These are phyloP conservation scores for Ceratobasidium papillatum DNA, from an alignment of 1,284 basidiomycete species.

Conservation along the genomic window DNA sequence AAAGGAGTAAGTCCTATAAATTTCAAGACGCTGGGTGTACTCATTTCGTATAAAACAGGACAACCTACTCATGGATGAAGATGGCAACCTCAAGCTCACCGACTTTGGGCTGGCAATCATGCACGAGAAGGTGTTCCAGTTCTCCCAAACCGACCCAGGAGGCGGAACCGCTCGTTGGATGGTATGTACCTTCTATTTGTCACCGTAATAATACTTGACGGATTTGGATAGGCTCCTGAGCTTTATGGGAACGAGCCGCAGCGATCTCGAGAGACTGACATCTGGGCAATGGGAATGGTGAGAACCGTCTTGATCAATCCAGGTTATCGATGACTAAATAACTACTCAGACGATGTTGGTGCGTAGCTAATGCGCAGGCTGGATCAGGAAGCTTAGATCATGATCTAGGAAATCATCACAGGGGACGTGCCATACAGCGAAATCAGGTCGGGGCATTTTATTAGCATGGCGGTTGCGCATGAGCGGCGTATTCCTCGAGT, in stretches of 20 bases:
- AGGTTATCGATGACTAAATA: background rate
- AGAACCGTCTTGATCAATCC: background rate
- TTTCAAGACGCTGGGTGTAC: background rate
- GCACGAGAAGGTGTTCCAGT: background rate
- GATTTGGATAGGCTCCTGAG: background rate
- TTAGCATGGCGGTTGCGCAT: background rate
- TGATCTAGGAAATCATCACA: background rate
- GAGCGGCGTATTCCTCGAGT: background rate
- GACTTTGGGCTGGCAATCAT: conserved; percentile 21
- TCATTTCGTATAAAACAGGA: background rate
- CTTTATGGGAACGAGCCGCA: background rate
- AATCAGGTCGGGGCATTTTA: background rate
- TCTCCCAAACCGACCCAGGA: conserved; percentile 6
- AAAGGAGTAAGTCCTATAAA: background rate
- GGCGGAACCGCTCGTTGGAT: background rate
- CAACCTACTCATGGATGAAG: background rate
- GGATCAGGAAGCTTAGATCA: background rate
- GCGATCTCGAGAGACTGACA: background rate
- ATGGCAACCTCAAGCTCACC: conserved; percentile 6
- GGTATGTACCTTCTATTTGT: background rate
- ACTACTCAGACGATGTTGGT: background rate
- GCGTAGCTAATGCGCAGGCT: background rate
- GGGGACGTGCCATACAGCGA: background rate
- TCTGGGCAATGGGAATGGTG: conserved; percentile 3
- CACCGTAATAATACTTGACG: background rate